Conservation (phyloP, 2,329 filamentous ascomycete species). For the Colletotrichum gloeosporioides region DNA sequence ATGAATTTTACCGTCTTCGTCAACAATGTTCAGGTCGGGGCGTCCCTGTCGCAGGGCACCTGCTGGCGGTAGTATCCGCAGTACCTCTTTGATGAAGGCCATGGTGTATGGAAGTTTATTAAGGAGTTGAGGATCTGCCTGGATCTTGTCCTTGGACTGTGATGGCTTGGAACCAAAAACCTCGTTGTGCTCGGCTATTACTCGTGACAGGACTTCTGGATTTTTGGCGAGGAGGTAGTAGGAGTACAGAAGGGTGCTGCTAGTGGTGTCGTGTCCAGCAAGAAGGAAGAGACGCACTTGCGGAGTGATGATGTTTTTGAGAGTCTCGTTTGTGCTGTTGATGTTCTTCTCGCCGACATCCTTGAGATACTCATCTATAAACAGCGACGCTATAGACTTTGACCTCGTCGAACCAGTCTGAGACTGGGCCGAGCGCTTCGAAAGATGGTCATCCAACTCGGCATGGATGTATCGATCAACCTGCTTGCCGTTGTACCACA, state of each 20-base stretch:
- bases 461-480: not conserved
- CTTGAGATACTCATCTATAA: constrained; percentile 1
- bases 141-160: constrained; percentile 41
- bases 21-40: constrained; percentile 40
- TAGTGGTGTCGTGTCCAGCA: constrained; percentile 37
- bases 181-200: constrained; percentile 35
- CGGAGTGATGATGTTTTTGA: constrained; percentile 21
- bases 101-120: constrained; percentile 56
- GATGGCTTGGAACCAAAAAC: constrained; percentile 51
- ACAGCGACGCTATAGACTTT: not conserved
- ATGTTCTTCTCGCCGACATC: not conserved
- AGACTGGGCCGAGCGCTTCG: not conserved
- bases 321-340: not conserved
- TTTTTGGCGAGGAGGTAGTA: constrained; percentile 28
- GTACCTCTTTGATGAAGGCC: constrained; percentile 59
- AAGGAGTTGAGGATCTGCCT: constrained; percentile 47
- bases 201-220: constrained; percentile 24
- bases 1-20: constrained; percentile 46
- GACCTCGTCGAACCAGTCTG: not conserved
- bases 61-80: constrained; percentile 58
- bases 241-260: constrained; percentile 29
- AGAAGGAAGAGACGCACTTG: constrained; percentile 37
- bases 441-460: not conserved
- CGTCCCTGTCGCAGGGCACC: constrained; percentile 44
- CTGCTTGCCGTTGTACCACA: constrained; percentile 1